A percentile compares a stretch with the other conserved stretches of the same genome.
These are phyloP conservation scores for Neonothopanus nambi DNA, from an alignment of 1,284 basidiomycete genomes.

Conservation along the genomic window DNA sequence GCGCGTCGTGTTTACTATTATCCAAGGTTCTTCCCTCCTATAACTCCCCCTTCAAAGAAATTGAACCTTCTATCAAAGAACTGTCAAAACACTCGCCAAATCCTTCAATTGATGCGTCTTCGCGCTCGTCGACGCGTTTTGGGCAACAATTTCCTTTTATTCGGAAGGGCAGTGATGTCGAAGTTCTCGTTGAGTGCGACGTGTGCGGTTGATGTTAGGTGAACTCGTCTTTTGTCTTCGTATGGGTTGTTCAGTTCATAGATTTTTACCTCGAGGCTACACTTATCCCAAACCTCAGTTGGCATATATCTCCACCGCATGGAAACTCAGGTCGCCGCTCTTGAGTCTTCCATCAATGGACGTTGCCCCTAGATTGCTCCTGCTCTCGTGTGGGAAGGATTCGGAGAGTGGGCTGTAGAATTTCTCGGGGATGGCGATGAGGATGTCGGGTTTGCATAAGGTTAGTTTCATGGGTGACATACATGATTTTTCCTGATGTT, in stretches of 20 bases:
- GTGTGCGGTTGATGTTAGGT: not conserved
- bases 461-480: conserved; percentile 10
- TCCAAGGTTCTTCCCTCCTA: too few relatives aligned
- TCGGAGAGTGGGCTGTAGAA: conserved; percentile 41
- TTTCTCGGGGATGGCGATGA: conserved; percentile 35
- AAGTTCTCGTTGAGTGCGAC: not conserved
- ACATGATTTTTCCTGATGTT: too few relatives aligned
- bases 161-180: too few relatives aligned
- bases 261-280: too few relatives aligned
- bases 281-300: conserved; percentile 25
- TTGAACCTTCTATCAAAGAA: too few relatives aligned
- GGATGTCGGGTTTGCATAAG: conserved; percentile 44
- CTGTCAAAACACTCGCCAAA: too few relatives aligned
- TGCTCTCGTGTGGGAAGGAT: conserved; percentile 39
- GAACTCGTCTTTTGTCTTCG: not conserved
- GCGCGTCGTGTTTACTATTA: too few relatives aligned
- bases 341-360: conserved; percentile 40
- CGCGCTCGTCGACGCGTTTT: too few relatives aligned
- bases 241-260: too few relatives aligned
- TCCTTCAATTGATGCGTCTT: too few relatives aligned
- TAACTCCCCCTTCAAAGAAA: too few relatives aligned
- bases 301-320: conserved; percentile 42
- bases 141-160: too few relatives aligned
- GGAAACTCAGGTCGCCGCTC: conserved; percentile 38
- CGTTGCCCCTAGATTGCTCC: conserved; percentile 35